Conservation (phyloP, 2,329 filamentous ascomycete species). For the Pyrenophora graminea region DNA sequence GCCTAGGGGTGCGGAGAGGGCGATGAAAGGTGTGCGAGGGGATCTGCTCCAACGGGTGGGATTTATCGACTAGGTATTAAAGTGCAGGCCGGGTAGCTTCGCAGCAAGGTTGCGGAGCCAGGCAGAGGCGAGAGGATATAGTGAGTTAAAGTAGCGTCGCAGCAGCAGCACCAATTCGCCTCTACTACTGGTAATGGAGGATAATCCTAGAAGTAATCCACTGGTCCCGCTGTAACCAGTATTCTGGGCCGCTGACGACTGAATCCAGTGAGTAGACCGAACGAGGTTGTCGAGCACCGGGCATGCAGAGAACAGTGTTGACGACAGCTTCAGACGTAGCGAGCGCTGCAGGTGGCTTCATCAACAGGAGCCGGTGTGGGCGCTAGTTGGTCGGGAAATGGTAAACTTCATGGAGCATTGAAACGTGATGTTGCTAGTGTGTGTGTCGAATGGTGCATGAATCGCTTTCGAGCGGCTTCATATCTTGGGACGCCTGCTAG, state of each 20-base stretch:
- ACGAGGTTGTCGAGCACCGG: conserved; percentile 35
- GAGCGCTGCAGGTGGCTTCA: conserved; percentile 36
- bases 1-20: conserved; percentile 29
- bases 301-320: conserved; percentile 34
- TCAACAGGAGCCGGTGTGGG: conserved; percentile 36
- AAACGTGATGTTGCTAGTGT: conserved; percentile 28
- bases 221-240: conserved; percentile 30
- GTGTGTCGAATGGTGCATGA: conserved; percentile 30
- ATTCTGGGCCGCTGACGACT: conserved; percentile 38
- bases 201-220: conserved; percentile 34
- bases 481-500: conserved; percentile 20
- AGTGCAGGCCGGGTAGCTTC: conserved; percentile 25
- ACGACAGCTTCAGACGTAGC: conserved; percentile 29
- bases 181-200: conserved; percentile 34
- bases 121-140: conserved; percentile 39
- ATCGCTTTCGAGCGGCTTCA: conserved; percentile 28
- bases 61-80: conserved; percentile 41
- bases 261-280: conserved; percentile 38
- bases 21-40: conserved; percentile 31
- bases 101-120: conserved; percentile 36
- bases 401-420: conserved; percentile 35
- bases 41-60: conserved; percentile 42
- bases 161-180: conserved; percentile 34
- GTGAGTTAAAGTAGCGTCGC: conserved; percentile 41
- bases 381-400: conserved; percentile 36